Conservation (phyloP, 768 basidiomycete genomes). For the Fibroporia radiculosa region DNA sequence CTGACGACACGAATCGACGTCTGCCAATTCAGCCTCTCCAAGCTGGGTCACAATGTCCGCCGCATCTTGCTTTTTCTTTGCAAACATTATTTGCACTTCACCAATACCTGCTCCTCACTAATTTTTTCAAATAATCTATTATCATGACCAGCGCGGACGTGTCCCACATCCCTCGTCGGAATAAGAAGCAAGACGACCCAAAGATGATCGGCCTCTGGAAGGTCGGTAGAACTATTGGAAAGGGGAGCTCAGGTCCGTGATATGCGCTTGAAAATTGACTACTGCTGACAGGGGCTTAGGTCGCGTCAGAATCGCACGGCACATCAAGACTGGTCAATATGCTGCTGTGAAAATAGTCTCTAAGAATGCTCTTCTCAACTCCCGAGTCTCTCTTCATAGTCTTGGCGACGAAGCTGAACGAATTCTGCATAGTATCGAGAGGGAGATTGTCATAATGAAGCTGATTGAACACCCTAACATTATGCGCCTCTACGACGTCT, state of each 20-base stretch:
- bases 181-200: slow-evolving; percentile 24
- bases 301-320: slow-evolving; percentile 83
- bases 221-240: slow-evolving; percentile 47
- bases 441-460: slow-evolving; percentile 98
- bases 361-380: slow-evolving; percentile 58
- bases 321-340: slow-evolving; percentile 80
- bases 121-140: no score
- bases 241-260: slow-evolving; percentile 39
- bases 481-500: slow-evolving; percentile 92
- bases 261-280: not conserved
- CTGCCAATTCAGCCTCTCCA: no score
- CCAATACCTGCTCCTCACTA: no score
- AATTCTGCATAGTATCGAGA: slow-evolving; percentile 72
- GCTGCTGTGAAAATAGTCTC: slow-evolving; percentile 94
- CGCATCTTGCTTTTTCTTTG: no score
- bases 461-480: slow-evolving; percentile 93
- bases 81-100: no score
- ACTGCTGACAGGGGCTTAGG: slow-evolving; percentile 36
- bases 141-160: no score
- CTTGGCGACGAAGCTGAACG: slow-evolving; percentile 72
- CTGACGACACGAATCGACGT: no score
- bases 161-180: slow-evolving; percentile 9
- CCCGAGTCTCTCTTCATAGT: slow-evolving; percentile 59
- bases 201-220: slow-evolving; percentile 46
- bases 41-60: no score